Evolutionary conservation across 2,329 filamentous ascomycete species (phyloP).

Genomic region (Aureobasidium sp.): DNA sequence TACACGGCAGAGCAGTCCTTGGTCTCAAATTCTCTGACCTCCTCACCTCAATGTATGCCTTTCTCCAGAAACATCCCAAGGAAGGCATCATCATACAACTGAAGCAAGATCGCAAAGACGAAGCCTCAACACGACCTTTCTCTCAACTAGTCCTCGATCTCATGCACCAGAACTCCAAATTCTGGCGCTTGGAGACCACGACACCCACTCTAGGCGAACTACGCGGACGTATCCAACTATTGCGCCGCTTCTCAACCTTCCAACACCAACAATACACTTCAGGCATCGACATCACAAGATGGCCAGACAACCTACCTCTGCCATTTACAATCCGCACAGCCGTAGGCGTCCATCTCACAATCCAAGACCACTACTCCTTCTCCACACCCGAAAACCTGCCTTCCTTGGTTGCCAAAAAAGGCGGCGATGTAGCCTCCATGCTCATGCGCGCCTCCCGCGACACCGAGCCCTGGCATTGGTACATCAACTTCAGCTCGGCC

Average conservation of each 20-base stretch:
- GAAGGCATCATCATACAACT: conserved; percentile 31
- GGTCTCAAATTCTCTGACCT: conserved; percentile 26
- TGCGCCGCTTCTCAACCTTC: conserved; percentile 26
- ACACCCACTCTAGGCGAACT: conserved; percentile 28
- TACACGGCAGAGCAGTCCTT: conserved; percentile 28
- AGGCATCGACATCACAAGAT: conserved; percentile 29
- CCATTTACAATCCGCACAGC: conserved; percentile 35
- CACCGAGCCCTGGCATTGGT: conserved; percentile 30
- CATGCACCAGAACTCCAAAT: conserved; percentile 22
- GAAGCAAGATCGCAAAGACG: conserved; percentile 29
- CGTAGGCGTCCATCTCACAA: conserved; percentile 32
- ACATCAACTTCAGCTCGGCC: conserved; percentile 40
- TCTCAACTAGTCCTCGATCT: conserved; percentile 31
- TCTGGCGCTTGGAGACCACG: conserved; percentile 30
- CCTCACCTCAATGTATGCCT: conserved; percentile 26
- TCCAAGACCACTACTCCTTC: conserved; percentile 45
- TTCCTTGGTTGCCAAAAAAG: conserved; percentile 36
- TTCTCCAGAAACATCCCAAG: conserved; percentile 23
- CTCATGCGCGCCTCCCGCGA: conserved; percentile 30
- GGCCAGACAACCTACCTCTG: conserved; percentile 29
- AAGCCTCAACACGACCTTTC: conserved; percentile 30
- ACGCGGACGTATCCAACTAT: conserved; percentile 31
- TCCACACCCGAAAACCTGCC: conserved; percentile 32
- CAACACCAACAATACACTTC: conserved; percentile 20
- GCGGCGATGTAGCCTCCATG: conserved; percentile 32